phyloP scores from a whole-genome alignment of 192 early-diverging fungal species.

The Umbelopsis ramanniana region DNA sequence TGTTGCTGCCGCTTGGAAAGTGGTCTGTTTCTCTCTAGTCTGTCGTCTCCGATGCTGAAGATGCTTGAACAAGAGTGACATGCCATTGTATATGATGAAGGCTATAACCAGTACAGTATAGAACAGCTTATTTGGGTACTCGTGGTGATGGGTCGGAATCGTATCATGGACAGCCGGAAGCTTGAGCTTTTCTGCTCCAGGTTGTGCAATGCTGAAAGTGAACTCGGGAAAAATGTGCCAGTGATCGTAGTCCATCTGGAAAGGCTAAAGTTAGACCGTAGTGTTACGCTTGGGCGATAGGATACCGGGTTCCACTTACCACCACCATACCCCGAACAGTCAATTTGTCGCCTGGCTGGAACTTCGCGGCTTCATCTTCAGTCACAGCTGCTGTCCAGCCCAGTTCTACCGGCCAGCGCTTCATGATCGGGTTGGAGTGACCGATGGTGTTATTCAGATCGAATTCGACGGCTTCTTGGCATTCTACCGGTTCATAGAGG shows the following conservation, averaged over 20 bases:
- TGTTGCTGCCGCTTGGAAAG: neutral
- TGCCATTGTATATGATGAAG: neutral
- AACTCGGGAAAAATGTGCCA: slow-evolving; percentile 24
- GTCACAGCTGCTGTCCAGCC: slow-evolving; percentile 4
- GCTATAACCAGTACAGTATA: slow-evolving; percentile 3
- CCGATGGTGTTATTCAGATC: slow-evolving; percentile 13
- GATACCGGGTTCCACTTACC: neutral
- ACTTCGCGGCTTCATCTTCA: neutral
- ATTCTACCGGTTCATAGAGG: slow-evolving; percentile 11
- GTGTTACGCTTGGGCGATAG: neutral
- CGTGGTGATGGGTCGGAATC: neutral
- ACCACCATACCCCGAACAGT: slow-evolving; percentile 27
- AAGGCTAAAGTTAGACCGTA: neutral
- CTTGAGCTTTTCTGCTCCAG: neutral
- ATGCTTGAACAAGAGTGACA: neutral
- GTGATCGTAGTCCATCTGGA: slow-evolving; percentile 28
- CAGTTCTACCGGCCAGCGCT: slow-evolving; percentile 16
- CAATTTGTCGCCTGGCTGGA: slow-evolving; percentile 1
- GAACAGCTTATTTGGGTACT: neutral
- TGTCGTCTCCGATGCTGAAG: neutral
- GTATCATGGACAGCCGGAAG: neutral
- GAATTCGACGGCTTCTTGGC: slow-evolving; percentile 9
- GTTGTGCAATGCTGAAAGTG: slow-evolving; percentile 9
- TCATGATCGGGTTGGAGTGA: slow-evolving; percentile 9
- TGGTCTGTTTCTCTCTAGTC: neutral